These are phyloP conservation scores for Lepiota brunneoincarnata DNA, from an alignment of 768 basidiomycete species.

Conservation along the genomic window DNA sequence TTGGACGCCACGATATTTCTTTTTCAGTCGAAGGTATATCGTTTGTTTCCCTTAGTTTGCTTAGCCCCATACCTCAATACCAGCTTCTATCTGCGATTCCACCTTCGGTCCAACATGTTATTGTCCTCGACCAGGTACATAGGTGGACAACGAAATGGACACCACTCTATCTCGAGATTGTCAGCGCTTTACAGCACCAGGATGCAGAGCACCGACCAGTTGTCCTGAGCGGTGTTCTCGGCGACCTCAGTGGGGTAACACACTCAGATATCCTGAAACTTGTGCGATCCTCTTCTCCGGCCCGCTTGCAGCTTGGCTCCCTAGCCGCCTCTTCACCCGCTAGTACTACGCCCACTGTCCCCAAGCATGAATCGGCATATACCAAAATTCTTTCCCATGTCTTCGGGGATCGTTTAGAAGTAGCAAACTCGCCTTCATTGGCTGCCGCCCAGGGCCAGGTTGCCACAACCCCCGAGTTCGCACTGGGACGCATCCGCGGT, in stretches of 20 bases:
- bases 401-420: conserved; percentile 75
- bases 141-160: conserved; percentile 84
- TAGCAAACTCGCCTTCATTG: conserved; percentile 80
- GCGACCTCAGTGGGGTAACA: conserved; percentile 38
- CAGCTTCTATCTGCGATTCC: conserved; percentile 61
- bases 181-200: conserved; percentile 65
- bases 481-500: conserved; percentile 86
- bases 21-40: conserved; percentile 52
- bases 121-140: conserved; percentile 81
- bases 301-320: conserved; percentile 49
- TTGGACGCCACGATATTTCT: conserved; percentile 50
- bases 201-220: conserved; percentile 44
- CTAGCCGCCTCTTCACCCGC: conserved; percentile 25
- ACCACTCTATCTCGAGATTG: conserved; percentile 80
- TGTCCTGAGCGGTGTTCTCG: conserved; percentile 65
- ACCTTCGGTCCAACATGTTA: conserved; percentile 56
- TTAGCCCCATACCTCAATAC: conserved; percentile 67
- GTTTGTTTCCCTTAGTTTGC: conserved; percentile 62
- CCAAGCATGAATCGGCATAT: conserved; percentile 89
- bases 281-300: conserved; percentile 36
- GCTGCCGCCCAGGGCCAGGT: conserved; percentile 66
- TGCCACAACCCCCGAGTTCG: conserved; percentile 93
- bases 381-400: conserved; percentile 83
- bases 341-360: conserved; percentile 57
- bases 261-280: conserved; percentile 49